Evolutionary conservation across 495 filamentous ascomycete species (phyloP).

Genomic region (Aspergillus nanangensis): DNA sequence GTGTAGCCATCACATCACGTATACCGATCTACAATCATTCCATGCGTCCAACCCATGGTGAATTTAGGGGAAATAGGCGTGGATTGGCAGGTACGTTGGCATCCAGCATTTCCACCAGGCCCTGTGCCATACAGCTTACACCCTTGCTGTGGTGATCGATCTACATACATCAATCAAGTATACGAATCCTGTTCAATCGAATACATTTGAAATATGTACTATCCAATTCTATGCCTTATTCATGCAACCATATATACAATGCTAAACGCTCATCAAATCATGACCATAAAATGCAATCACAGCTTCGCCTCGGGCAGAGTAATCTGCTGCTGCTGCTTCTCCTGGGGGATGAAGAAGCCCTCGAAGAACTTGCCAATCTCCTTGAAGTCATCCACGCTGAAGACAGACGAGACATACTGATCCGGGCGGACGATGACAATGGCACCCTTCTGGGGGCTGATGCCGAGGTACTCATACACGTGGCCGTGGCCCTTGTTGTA

Average conservation of each 20-base stretch:
- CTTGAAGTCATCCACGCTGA: slow-evolving; percentile 27
- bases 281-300: not conserved
- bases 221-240: not conserved
- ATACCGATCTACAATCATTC: too few relatives aligned
- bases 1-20: too few relatives aligned
- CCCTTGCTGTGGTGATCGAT: not conserved
- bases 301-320: too few relatives aligned
- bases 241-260: not conserved
- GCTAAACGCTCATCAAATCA: not conserved
- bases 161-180: not conserved
- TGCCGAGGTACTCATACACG: slow-evolving; percentile 57
- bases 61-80: too few relatives aligned
- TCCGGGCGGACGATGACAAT: slow-evolving; percentile 62
- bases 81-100: too few relatives aligned
- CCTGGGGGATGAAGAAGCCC: slow-evolving; percentile 27
- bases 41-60: too few relatives aligned
- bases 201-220: not conserved
- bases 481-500: slow-evolving; percentile 63
- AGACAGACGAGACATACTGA: slow-evolving; percentile 49
- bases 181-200: too few relatives aligned
- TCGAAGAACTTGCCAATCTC: slow-evolving; percentile 38
- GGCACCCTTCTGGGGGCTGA: slow-evolving; percentile 49
- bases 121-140: not conserved
- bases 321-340: slow-evolving; percentile 16
- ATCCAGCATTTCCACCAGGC: not conserved